A percentile compares a stretch with the other conserved stretches of the same genome.
phyloP scores from a whole-genome alignment of 2,329 filamentous ascomycete species.

The Penicillium sp. region DNA sequence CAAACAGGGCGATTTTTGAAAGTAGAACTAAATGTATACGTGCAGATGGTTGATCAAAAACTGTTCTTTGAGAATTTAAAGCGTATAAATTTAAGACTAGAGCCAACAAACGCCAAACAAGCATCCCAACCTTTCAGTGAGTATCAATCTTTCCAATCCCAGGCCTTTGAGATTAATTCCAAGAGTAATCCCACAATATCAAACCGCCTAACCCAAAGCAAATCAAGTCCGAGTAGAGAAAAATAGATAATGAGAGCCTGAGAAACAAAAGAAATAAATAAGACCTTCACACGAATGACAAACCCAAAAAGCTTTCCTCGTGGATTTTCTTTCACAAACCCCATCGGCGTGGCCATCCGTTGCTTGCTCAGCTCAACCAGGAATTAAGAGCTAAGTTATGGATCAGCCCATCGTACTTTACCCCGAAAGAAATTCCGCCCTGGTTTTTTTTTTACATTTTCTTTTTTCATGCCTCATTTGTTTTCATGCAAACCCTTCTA shows the following conservation, averaged over 20 bases:
- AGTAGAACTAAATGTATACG: not conserved
- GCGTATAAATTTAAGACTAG: not conserved
- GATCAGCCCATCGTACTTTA: conserved; percentile 6
- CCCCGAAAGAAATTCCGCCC: not conserved
- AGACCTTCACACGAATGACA: not conserved
- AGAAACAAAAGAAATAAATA: not conserved
- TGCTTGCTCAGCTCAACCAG: not conserved
- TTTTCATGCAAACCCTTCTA: not conserved
- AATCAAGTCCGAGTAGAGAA: not conserved
- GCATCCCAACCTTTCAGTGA: not conserved
- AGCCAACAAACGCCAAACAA: not conserved
- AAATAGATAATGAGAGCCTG: not conserved
- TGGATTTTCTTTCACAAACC: conserved; percentile 9
- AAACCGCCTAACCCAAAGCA: not conserved
- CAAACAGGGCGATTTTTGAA: not conserved
- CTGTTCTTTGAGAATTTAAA: not conserved
- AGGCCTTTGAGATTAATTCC: not conserved
- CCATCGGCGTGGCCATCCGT: conserved; percentile 9
- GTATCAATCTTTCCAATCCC: not conserved
- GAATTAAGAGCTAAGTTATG: not conserved
- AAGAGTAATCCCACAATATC: too few species aligned
- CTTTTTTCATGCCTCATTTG: not conserved
- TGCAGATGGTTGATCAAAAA: not conserved
- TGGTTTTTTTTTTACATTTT: not conserved
- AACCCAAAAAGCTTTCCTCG: conserved; percentile 1